A percentile compares a stretch with the other conserved stretches of the same genome.
phyloP scores from a whole-genome alignment of 177 flowering plant genomes.

The Tripterygium wilfordii region DNA sequence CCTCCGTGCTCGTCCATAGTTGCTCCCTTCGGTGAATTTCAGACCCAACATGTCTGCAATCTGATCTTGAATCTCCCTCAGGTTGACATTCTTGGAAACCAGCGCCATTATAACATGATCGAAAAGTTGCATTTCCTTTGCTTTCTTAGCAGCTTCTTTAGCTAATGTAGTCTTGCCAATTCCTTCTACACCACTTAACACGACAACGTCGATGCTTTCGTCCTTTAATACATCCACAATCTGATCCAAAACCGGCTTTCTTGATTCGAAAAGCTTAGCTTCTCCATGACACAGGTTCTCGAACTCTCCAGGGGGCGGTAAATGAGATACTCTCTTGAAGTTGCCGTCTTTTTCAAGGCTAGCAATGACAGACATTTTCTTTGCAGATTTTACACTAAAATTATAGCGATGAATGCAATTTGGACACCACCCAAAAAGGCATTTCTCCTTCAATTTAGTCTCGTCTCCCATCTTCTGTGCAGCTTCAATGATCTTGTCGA shows the following conservation, averaged over 20 bases:
- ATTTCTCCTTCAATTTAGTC: too few species aligned
- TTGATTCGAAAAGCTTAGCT: too few species aligned
- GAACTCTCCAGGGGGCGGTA: neutral
- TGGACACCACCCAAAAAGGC: too few species aligned
- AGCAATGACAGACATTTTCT: too few species aligned
- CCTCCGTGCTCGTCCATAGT: neutral
- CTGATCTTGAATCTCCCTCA: slow-evolving; percentile 11
- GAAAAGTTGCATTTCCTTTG: slow-evolving; percentile 5
- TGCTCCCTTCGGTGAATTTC: neutral
- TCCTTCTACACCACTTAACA: slow-evolving; percentile 23
- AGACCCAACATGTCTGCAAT: neutral
- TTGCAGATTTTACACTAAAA: too few species aligned
- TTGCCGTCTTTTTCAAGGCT: too few species aligned
- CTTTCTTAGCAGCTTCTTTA: slow-evolving; percentile 3
- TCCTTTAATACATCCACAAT: slow-evolving; percentile 11
- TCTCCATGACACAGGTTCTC: too few species aligned
- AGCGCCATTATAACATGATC: slow-evolving; percentile 13
- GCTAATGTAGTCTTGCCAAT: slow-evolving; percentile 26
- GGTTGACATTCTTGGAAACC: slow-evolving; percentile 3
- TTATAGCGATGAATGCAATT: too few species aligned
- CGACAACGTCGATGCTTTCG: slow-evolving; percentile 5
- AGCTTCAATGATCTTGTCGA: too few species aligned
- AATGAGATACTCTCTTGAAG: too few species aligned
- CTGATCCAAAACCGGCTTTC: slow-evolving; percentile 1
- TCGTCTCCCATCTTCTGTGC: too few species aligned